Conservation (phyloP, 805 yeast species). For the Alloascoidea hylecoeti region DNA sequence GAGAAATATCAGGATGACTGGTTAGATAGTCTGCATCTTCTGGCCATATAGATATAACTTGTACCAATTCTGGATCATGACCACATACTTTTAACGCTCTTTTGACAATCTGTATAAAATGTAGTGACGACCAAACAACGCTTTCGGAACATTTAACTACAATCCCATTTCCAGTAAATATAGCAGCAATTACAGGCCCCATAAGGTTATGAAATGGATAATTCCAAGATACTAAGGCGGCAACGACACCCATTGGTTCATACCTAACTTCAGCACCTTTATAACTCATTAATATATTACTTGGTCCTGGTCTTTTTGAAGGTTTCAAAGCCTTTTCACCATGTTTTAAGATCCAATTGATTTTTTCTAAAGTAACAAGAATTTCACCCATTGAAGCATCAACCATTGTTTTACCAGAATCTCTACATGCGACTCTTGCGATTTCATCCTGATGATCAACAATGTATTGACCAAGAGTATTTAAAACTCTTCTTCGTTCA, state of each 20-base stretch:
- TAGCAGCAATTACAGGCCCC: constrained; percentile 84
- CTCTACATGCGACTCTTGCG: constrained; percentile 90
- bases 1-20: constrained; percentile 68
- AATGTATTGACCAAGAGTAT: constrained; percentile 58
- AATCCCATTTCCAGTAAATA: constrained; percentile 85
- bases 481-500: constrained; percentile 55
- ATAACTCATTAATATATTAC: constrained; percentile 73
- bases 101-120: constrained; percentile 59
- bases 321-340: constrained; percentile 64
- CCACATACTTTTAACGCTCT: constrained; percentile 63
- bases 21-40: constrained; percentile 79
- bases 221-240: constrained; percentile 93
- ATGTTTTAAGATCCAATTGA: constrained; percentile 77
- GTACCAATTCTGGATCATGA: constrained; percentile 71
- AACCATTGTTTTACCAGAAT: constrained; percentile 89
- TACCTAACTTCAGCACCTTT: constrained; percentile 89
- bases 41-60: constrained; percentile 81
- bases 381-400: constrained; percentile 97
- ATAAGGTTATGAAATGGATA: constrained; percentile 90
- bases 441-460: constrained; percentile 72
- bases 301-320: constrained; percentile 75
- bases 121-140: constrained; percentile 87
- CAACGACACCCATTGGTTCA: constrained; percentile 82
- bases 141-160: constrained; percentile 92
- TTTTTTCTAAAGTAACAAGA: constrained; percentile 85